Evolutionary conservation across 2,329 filamentous ascomycete genomes (phyloP), one percentile per base, ranked within the genome.

Genomic region (Colletotrichum sp.): DNA sequence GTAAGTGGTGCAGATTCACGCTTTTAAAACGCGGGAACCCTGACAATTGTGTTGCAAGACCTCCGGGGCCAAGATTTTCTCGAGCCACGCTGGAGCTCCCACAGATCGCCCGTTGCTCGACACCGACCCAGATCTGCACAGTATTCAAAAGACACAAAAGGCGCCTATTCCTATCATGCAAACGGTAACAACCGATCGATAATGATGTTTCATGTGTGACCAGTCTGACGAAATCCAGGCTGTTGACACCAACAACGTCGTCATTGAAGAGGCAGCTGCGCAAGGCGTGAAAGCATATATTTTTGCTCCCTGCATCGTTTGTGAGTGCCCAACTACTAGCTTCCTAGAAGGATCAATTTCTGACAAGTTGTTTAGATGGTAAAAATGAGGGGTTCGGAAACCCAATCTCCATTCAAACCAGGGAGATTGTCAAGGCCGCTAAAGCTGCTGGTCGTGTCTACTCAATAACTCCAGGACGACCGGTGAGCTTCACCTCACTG

Each of bases 291-390:
- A 82, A 34, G 86, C 84, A 72, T 91, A 91, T 77, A 85, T 91
- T n/a, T 90, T 91, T 79, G 82, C 81, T 0, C 89, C 89, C 1
- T 91, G 89, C 77, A 87, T 91, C 32, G 89, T 91, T 16, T 90
- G 84, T n/a, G n/a, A n/a, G n/a, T n/a, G n/a, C n/a, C n/a, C n/a
- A n/a, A n/a, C n/a, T n/a, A n/a, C n/a, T n/a, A n/a, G n/a, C n/a
- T n/a, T n/a, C n/a, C n/a, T n/a, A n/a, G n/a, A n/a, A n/a, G n/a
- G n/a, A n/a, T n/a, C n/a, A n/a, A n/a, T n/a, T n/a, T n/a, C n/a
- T n/a, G n/a, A n/a, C n/a, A n/a, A n/a, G n/a, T n/a, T n/a, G n/a
- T n/a, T n/a, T n/a, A n/a, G n/a, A n/a, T n/a, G n/a, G 68, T 16
- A 64, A 30, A 13, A 39, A 30, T 21, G 68, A 71, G 32, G 68